Base-by-base conservation (phyloP, 2,329 filamentous ascomycete species). In the Dothistroma pini region DNA sequence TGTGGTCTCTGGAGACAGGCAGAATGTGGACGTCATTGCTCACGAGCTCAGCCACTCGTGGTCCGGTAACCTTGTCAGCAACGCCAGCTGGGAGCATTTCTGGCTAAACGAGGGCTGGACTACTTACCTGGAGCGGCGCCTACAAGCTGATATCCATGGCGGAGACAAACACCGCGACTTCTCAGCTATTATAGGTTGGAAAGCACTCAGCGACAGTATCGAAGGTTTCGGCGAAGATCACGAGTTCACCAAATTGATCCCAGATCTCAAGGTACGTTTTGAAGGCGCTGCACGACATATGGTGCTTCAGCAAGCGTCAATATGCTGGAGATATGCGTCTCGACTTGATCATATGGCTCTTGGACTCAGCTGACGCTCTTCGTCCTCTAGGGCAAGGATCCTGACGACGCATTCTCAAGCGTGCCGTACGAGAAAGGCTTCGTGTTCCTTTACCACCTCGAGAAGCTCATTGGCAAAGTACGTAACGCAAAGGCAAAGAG, bases 391-490 rank as follows among this genome's bases (percentile, higher is more conserved):
- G 91, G 91, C 60, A 88, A 95, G 67, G 93, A 97, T 70, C 95
- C 95, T 0, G 95, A 97, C 74, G 95, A 99, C 75, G 90, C 93
- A 1, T 99, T 97, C 79, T 96, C 90, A 68, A 89, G 86, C 29
- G 82, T 97, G 35, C 92, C 95, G 0, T 99, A 99, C 71, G 93
- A 97, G 74, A 97, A 99, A 78, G 93, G 93, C 3, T 97, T 96
- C 77, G 90, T 90, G 72, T 96, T 97, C 75, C 82, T 99, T 51
- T 97, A 92, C 76, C 88, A 93, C 70, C 86, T 99, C 14, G 95
- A 99, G 71, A 89, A 88, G 52, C 80, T 96, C 1, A 83, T 97
- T 4, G 90, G 91, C 38, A 89, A 90, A 6, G 25, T 29, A 29
- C 25, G 25, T 29, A n/a, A n/a, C n/a, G n/a, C n/a, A n/a, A n/a